These are phyloP conservation scores for Tulasnella sp. DNA, from an alignment of 768 basidiomycete species.

Conservation along the genomic window DNA sequence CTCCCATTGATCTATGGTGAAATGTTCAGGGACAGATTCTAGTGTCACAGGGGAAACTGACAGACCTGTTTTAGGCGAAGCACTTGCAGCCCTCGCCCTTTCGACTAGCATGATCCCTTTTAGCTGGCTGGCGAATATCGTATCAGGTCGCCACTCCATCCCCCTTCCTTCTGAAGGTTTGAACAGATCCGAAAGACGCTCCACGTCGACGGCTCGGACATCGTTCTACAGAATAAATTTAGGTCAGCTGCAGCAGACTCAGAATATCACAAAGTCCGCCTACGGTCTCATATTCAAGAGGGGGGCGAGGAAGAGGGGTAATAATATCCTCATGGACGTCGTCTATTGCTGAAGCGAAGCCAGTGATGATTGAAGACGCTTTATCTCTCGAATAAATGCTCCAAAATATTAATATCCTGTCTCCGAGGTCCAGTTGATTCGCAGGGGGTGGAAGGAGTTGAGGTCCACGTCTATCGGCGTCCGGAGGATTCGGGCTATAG, in stretches of 20 bases:
- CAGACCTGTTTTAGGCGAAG: background rate
- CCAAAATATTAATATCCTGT: slow-evolving; percentile 17
- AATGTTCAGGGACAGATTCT: background rate
- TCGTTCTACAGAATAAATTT: background rate
- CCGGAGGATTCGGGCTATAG: background rate
- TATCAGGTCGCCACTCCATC: background rate
- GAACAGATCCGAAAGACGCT: background rate
- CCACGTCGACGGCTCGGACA: background rate
- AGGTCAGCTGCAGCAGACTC: background rate
- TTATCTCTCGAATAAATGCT: slow-evolving; percentile 14
- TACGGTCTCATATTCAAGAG: background rate
- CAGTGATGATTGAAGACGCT: slow-evolving; percentile 6
- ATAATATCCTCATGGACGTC: background rate
- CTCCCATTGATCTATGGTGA: background rate
- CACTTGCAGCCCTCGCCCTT: background rate
- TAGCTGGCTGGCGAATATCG: background rate
- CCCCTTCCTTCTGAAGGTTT: background rate
- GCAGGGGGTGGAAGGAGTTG: background rate
- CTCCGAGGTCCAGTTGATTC: slow-evolving; percentile 7
- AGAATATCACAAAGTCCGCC: background rate
- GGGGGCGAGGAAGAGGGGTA: slow-evolving; percentile 2
- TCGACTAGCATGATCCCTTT: background rate
- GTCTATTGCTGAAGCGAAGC: background rate
- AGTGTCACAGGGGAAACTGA: background rate
- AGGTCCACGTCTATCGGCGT: background rate